Percentiles rank a stretch among this genome's conserved stretches.
Conservation (phyloP, 768 basidiomycete genomes). For the Russula earlei region DNA sequence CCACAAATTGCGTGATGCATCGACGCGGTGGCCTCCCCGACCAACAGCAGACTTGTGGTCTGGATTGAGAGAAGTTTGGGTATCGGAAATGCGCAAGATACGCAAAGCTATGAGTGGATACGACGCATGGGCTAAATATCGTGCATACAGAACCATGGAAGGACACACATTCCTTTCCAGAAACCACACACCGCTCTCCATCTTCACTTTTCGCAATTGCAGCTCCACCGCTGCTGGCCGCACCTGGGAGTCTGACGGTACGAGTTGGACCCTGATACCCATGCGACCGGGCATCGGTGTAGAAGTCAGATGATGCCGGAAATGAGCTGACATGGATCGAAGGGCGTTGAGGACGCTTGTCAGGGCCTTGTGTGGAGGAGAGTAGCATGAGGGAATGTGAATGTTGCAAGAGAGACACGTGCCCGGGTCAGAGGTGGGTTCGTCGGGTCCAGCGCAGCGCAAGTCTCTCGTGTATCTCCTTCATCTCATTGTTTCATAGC, state of each 20-base stretch:
- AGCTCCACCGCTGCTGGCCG: conserved; percentile 52
- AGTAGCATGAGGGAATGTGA: conserved; percentile 8
- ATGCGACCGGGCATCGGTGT: conserved; percentile 36
- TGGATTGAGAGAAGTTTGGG: conserved; percentile 29
- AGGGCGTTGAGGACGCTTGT: conserved; percentile 13
- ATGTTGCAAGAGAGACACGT: neutral
- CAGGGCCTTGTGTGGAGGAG: conserved; percentile 1
- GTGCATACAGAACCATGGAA: neutral
- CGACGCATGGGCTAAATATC: neutral
- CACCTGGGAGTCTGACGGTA: conserved; percentile 52
- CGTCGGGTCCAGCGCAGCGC: neutral
- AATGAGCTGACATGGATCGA: conserved; percentile 4
- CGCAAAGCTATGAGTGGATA: conserved; percentile 22
- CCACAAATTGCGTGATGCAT: conserved; percentile 70
- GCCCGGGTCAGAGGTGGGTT: neutral
- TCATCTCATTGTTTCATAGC: neutral
- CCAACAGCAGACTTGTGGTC: conserved; percentile 46
- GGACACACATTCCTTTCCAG: conserved; percentile 66
- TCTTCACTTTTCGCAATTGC: conserved; percentile 61
- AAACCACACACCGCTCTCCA: conserved; percentile 55
- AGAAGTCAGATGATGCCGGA: conserved; percentile 19
- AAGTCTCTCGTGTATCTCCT: neutral
- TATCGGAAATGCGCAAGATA: conserved; percentile 43
- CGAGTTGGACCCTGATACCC: conserved; percentile 38
- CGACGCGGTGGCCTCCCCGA: conserved; percentile 56